A percentile compares a stretch with the other conserved stretches of the same genome.
Conservation (phyloP, 306 rosid species). For the Vicia sativa region DNA sequence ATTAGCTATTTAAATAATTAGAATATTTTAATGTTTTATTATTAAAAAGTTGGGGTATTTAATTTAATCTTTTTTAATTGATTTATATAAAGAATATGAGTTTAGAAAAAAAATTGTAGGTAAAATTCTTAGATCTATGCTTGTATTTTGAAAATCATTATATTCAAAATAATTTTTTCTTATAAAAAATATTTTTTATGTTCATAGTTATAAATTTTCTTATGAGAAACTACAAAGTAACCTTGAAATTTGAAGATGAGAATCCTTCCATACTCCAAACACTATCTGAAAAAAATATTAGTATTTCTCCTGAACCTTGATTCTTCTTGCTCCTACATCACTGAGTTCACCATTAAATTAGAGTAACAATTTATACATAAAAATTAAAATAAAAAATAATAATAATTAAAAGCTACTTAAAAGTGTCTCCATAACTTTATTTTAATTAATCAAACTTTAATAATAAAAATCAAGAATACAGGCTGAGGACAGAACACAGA, state of each 20-base stretch:
- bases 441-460: constrained; percentile 44
- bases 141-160: constrained; percentile 1
- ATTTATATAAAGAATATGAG: neutral
- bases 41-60: neutral
- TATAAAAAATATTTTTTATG: neutral
- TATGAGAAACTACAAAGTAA: constrained; percentile 12
- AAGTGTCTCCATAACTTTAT: constrained; percentile 35
- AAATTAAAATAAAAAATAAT: constrained; percentile 5
- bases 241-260: constrained; percentile 24
- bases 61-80: neutral
- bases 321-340: constrained; percentile 33
- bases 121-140: constrained; percentile 6
- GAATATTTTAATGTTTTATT: neutral
- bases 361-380: constrained; percentile 17
- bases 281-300: neutral
- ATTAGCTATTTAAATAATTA: neutral
- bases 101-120: neutral
- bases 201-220: neutral
- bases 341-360: constrained; percentile 38
- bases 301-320: neutral
- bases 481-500: constrained; percentile 17
- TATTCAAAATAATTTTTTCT: neutral
- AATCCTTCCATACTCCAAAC: constrained; percentile 13
- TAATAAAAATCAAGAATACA: constrained; percentile 37
- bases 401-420: constrained; percentile 31